Base-by-base conservation (phyloP, 2,329 filamentous ascomycete species). In the Trichoderma aggressivum region DNA sequence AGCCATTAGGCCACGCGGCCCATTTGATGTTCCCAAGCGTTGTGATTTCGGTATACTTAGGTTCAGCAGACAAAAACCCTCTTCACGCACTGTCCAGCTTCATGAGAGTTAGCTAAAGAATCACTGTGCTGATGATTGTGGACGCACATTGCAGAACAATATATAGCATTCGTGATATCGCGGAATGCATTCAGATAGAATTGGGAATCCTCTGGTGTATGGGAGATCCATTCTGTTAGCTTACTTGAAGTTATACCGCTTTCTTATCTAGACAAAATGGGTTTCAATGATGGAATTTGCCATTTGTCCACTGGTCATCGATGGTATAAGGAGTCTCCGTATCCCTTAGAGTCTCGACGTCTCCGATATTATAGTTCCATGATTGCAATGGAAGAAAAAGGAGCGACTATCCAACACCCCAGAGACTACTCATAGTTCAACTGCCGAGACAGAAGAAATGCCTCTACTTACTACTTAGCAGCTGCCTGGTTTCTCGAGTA, bases 1-100 rank as follows among this genome's bases (percentile, higher is more conserved):
- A 82, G 74, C 81, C 81, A 82, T 82, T 82, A 80, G 79, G 81
- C 81, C 80, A 82, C 80, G 81, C 81, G 81, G 81, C 81, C 79
- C 30, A 24, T 59, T 34, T 59, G 74, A 75, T 79, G 71, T 21
- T 66, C 11, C 4, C 2, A 7, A 7, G 1, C 7, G 71, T 56
- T 26, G 70, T 2, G 60, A 59, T 64, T 21, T 32, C 21, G 5
- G 11, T 62, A 56, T 26, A 70, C 32, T 32, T 7, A 28, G 59
- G 34, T 39, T 69, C 16, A 3, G 28, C 10, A 0, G 7, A 3
- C 1, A 21, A 1, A 28, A 2, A 5, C 18, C 3, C 0, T 0
- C 2, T 11, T 7, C 5, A 11, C 55, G 30, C 69, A 71, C 69
- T 64, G 69, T 71, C 12, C 14, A 16, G 21, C 2, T 36, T 1